A percentile compares a stretch with the other conserved stretches of the same genome.
Evolutionary conservation across 768 basidiomycete genomes (phyloP).

Genomic region (Kondoa malvinella): DNA sequence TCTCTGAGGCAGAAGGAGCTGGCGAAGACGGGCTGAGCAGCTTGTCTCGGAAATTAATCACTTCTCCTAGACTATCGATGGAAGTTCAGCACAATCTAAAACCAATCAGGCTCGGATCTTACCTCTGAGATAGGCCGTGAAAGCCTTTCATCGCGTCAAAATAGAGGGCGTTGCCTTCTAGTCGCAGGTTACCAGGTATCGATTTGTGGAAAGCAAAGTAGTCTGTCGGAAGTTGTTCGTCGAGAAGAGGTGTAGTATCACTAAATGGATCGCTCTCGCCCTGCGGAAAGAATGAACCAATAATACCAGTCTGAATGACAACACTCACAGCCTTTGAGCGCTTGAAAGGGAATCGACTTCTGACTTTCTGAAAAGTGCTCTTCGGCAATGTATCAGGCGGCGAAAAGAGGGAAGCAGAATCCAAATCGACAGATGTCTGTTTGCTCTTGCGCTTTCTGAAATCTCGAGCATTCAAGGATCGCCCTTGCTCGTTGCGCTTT

Average conservation of each 20-base stretch:
- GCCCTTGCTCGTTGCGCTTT: not conserved
- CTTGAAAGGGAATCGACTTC: not conserved
- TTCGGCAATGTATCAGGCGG: not conserved
- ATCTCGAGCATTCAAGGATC: not conserved
- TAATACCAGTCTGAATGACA: not conserved
- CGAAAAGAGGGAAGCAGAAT: not conserved
- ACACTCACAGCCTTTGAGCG: not conserved
- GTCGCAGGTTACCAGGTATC: not conserved
- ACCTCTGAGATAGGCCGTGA: not conserved
- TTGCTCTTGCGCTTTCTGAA: not conserved
- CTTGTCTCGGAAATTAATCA: not conserved
- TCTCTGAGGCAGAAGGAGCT: not conserved
- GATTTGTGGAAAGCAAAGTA: not conserved
- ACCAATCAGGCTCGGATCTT: not conserved
- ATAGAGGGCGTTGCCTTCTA: not conserved
- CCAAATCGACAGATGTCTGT: not conserved
- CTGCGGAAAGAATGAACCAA: not conserved
- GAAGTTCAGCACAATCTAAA: not conserved
- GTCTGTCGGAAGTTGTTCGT: not conserved
- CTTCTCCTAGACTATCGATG: not conserved
- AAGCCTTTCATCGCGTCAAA: not conserved
- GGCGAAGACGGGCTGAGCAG: not conserved
- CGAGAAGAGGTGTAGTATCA: not conserved
- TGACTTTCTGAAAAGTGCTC: not conserved
- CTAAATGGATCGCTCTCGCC: not conserved